Percentiles rank a stretch among this genome's conserved stretches.
These are phyloP conservation scores for Lasiodiplodia sp. DNA, from an alignment of 2,329 filamentous ascomycete species.

Conservation along the genomic window DNA sequence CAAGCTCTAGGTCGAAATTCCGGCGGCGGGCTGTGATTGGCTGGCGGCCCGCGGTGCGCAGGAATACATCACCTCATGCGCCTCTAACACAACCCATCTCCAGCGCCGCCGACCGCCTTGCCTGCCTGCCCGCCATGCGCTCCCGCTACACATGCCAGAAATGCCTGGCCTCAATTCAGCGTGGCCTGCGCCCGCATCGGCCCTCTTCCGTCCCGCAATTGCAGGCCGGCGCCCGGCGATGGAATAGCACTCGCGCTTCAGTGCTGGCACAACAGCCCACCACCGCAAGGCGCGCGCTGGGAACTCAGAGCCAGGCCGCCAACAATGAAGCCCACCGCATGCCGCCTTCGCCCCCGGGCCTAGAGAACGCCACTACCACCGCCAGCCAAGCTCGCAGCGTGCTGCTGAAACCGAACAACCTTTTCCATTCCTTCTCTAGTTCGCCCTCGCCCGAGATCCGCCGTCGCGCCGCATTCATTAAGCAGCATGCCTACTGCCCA, in stretches of 20 bases:
- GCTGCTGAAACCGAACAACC: conserved; percentile 74
- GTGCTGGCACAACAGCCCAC: conserved; percentile 30
- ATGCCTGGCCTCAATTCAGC: conserved; percentile 46
- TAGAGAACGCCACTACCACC: conserved; percentile 38
- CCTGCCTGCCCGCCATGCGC: conserved; percentile 41
- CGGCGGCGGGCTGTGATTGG: conserved; percentile 19
- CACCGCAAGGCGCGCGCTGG: conserved; percentile 35
- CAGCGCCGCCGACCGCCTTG: conserved; percentile 9
- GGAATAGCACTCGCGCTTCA: conserved; percentile 37
- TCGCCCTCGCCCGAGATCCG: conserved; percentile 91
- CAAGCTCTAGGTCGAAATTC: conserved; percentile 15
- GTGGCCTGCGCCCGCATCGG: conserved; percentile 36
- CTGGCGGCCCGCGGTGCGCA: conserved; percentile 6
- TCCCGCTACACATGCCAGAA: conserved; percentile 50
- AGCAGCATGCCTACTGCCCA: conserved; percentile 90
- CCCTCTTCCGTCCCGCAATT: conserved; percentile 35
- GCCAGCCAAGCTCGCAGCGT: conserved; percentile 31
- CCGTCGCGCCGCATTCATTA: conserved; percentile 86
- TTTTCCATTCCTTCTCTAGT: conserved; percentile 90
- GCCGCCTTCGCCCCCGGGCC: conserved; percentile 39
- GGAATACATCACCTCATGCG: conserved; percentile 28
- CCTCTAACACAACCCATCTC: background rate
- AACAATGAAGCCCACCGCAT: conserved; percentile 40
- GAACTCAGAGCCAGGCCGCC: conserved; percentile 34
- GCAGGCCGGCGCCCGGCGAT: conserved; percentile 35